These are phyloP conservation scores for Suillus spraguei DNA, from an alignment of 768 basidiomycete species.

Conservation along the genomic window DNA sequence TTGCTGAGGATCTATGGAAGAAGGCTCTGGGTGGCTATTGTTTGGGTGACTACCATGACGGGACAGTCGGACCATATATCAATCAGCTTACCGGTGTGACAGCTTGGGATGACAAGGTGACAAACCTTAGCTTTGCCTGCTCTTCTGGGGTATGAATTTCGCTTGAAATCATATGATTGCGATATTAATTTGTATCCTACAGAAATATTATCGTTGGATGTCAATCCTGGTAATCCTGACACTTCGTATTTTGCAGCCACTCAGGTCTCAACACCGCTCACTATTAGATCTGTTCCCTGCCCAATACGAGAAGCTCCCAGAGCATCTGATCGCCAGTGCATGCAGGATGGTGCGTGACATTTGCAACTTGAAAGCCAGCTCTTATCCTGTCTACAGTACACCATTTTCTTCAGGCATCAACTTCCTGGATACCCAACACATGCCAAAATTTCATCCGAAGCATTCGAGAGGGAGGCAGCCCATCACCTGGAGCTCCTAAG, in stretches of 20 bases:
- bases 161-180: neutral
- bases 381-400: neutral
- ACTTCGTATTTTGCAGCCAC: neutral
- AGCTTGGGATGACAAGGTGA: neutral
- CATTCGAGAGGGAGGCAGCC: neutral
- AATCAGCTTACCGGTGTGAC: neutral
- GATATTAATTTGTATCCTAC: neutral
- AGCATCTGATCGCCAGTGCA: neutral
- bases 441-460: neutral
- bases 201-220: neutral
- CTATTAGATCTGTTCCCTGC: neutral
- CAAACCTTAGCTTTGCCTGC: neutral
- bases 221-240: neutral
- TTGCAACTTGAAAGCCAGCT: neutral
- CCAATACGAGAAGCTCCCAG: neutral
- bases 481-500: neutral
- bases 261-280: neutral
- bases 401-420: neutral
- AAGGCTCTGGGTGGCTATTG: neutral
- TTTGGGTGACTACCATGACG: neutral
- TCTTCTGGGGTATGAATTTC: neutral
- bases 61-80: neutral
- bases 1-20: neutral
- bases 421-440: neutral
- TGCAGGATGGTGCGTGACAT: neutral